Evolutionary conservation across 2,329 filamentous ascomycete species (phyloP).

Genomic region (Aureobasidium sp.): DNA sequence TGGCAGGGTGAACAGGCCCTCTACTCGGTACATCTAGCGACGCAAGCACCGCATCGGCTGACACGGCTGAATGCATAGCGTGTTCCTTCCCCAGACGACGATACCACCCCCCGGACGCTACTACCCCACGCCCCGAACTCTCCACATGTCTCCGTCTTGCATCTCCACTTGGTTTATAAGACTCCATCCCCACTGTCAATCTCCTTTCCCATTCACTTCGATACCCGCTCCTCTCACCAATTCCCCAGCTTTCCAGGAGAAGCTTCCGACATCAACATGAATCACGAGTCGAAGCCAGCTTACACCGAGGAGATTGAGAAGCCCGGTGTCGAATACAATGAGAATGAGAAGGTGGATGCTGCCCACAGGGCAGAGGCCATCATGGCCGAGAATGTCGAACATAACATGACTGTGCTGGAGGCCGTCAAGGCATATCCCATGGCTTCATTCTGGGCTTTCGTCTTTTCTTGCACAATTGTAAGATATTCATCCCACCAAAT

Average conservation of each 20-base stretch:
- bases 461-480: slow-evolving; percentile 50
- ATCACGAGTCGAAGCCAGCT: background rate
- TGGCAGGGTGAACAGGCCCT: background rate
- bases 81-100: background rate
- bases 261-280: slow-evolving; percentile 2
- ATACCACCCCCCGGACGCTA: background rate
- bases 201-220: background rate
- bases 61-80: slow-evolving; percentile 5
- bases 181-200: background rate
- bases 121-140: background rate
- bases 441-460: slow-evolving; percentile 47
- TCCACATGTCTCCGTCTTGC: background rate
- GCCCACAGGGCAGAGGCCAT: slow-evolving; percentile 43
- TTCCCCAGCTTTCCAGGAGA: background rate
- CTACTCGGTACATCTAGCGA: background rate
- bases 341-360: slow-evolving; percentile 18
- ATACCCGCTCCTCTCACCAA: background rate
- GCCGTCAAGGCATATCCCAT: slow-evolving; percentile 45
- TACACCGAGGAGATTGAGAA: background rate
- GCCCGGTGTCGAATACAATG: background rate
- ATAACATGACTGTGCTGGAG: slow-evolving; percentile 41
- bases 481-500: too few species aligned
- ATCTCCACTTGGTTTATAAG: slow-evolving; percentile 1
- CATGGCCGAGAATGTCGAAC: slow-evolving; percentile 48
- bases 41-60: background rate